Conservation (phyloP, 208 protist species). For the Acanthamoeba healyi region DNA sequence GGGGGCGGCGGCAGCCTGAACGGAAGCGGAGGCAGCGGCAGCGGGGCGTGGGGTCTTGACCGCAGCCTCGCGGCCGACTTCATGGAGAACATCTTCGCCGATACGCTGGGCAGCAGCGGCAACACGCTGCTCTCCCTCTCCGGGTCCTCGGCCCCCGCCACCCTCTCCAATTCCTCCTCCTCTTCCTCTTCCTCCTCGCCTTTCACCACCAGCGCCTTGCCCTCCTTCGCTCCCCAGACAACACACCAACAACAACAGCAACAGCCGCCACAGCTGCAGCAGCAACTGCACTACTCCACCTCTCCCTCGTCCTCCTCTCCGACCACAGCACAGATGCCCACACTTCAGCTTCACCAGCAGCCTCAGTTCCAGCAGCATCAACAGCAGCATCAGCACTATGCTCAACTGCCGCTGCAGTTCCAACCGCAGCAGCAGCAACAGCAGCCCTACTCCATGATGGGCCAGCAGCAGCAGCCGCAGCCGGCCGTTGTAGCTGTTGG, state of each 20-base stretch:
- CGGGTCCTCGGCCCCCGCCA: neutral
- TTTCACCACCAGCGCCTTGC: neutral
- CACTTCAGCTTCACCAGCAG: neutral
- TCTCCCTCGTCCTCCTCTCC: neutral
- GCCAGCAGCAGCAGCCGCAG: neutral
- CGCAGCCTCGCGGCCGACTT: neutral
- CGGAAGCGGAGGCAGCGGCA: neutral
- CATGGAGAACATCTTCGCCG: slow-evolving; percentile 5
- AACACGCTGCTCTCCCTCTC: neutral
- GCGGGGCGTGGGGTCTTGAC: slow-evolving; percentile 5
- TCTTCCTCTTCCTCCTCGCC: neutral
- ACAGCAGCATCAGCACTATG: neutral
- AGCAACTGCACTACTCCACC: neutral
- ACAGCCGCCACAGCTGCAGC: neutral
- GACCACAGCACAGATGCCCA: neutral
- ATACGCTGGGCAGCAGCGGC: neutral
- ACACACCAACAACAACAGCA: neutral
- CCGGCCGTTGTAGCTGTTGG: neutral
- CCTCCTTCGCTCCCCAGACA: neutral
- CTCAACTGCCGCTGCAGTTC: neutral
- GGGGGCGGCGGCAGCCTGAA: neutral
- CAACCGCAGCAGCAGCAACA: neutral
- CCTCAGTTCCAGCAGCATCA: neutral
- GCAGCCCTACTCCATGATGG: neutral
- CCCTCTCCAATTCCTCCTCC: neutral